Percentiles rank a stretch among this genome's conserved stretches.
Evolutionary conservation across 164 flowering plant species (phyloP).

Genomic region (Kalanchoe fedtschenkoi): DNA sequence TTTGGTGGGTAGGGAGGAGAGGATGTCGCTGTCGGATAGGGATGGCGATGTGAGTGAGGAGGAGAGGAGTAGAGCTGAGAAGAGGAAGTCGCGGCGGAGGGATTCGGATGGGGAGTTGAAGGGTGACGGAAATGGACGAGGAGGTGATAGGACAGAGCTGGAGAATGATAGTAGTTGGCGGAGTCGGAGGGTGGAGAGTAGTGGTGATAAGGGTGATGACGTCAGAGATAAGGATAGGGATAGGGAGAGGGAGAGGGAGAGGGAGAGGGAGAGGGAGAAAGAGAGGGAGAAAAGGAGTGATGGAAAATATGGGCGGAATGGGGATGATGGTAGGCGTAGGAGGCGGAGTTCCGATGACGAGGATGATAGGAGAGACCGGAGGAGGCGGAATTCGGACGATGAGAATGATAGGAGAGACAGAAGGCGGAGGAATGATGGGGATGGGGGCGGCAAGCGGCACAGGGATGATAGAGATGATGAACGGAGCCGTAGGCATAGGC

Average conservation of each 20-base stretch:
- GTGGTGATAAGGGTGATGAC: background rate
- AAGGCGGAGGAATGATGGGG: slow-evolving; percentile 2
- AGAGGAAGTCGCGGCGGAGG: background rate
- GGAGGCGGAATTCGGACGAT: background rate
- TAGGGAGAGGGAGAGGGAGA: background rate
- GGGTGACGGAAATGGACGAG: background rate
- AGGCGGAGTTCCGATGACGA: slow-evolving; percentile 8
- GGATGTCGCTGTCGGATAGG: too few relatives aligned
- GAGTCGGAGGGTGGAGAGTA: slow-evolving; percentile 5
- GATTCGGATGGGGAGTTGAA: slow-evolving; percentile 5
- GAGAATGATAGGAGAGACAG: slow-evolving; percentile 6
- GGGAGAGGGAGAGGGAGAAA: slow-evolving; percentile 2
- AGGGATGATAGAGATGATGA: slow-evolving; percentile 13
- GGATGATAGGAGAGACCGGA: background rate
- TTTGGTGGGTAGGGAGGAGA: too few relatives aligned
- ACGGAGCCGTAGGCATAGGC: slow-evolving; percentile 9
- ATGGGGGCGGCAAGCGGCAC: slow-evolving; percentile 2
- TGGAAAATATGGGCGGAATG: slow-evolving; percentile 2
- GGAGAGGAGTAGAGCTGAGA: background rate
- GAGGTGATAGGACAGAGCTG: too few relatives aligned
- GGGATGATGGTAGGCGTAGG: slow-evolving; percentile 27
- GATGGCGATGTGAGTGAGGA: background rate
- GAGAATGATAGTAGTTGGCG: too few relatives aligned
- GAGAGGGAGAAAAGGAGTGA: slow-evolving; percentile 1
- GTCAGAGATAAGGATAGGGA: background rate